Evolutionary conservation across 228 moss, liverwort and hornwort species (phyloP).

Genomic region (Sphagnum fallax): DNA sequence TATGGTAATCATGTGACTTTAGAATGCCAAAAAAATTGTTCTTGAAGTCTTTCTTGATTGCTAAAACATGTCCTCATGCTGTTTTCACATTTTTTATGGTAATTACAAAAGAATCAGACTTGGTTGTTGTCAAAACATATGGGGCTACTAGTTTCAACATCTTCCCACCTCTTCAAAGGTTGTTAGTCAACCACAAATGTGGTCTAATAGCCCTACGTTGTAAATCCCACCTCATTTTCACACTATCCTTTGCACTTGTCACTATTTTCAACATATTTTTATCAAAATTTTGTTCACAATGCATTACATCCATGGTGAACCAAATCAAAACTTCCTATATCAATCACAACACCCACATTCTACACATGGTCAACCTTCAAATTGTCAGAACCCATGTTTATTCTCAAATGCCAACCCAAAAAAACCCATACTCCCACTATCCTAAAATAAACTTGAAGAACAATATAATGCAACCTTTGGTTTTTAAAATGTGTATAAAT

Average conservation of each 20-base stretch:
- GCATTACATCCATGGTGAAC: background rate
- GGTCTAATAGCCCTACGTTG: background rate
- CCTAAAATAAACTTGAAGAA: background rate
- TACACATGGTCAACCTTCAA: background rate
- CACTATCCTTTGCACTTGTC: background rate
- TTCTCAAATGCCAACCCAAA: no score
- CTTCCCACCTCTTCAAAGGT: background rate
- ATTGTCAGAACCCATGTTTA: background rate
- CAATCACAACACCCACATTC: background rate
- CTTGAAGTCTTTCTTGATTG: background rate
- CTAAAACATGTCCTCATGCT: background rate
- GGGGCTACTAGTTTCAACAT: background rate
- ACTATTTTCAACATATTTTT: constrained; percentile 1
- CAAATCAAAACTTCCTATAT: background rate
- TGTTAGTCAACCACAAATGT: background rate
- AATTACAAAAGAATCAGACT: background rate
- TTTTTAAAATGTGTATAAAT: no score
- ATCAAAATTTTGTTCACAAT: background rate
- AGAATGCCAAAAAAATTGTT: background rate
- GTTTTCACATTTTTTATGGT: background rate
- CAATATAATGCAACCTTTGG: background rate
- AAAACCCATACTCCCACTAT: no score
- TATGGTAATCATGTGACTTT: background rate
- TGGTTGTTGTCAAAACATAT: background rate
- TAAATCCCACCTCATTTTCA: background rate